These are phyloP conservation scores for Phytophthora multivora DNA, from an alignment of 352 stramenopile genomes.

Conservation along the genomic window DNA sequence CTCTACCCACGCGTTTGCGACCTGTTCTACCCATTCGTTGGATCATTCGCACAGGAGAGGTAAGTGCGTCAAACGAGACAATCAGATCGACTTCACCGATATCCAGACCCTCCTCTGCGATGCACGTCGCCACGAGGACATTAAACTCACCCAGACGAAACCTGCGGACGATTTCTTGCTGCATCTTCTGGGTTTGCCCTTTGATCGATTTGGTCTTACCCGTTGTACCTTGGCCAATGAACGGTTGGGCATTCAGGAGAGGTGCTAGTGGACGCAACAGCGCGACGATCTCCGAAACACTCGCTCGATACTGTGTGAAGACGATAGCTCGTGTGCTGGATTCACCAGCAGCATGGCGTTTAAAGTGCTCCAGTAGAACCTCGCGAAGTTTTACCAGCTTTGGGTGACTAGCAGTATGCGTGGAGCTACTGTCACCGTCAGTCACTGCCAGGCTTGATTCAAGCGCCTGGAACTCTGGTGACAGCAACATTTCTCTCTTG, in stretches of 20 bases:
- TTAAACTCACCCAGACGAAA: slow-evolving; percentile 91
- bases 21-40: slow-evolving; percentile 97
- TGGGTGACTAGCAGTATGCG: slow-evolving; percentile 55
- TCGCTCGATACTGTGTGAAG: slow-evolving; percentile 97
- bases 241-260: slow-evolving; percentile 90
- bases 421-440: slow-evolving; percentile 6
- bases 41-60: slow-evolving; percentile 95
- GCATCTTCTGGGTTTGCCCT: slow-evolving; percentile 94
- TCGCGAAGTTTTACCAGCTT: slow-evolving; percentile 93
- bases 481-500: slow-evolving; percentile 81
- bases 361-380: slow-evolving; percentile 88
- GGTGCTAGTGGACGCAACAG: slow-evolving; percentile 68
- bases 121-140: slow-evolving; percentile 94
- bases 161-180: slow-evolving; percentile 94
- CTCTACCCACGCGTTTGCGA: slow-evolving; percentile 92
- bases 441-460: slow-evolving; percentile 47
- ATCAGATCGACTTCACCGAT: slow-evolving; percentile 96
- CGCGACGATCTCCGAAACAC: slow-evolving; percentile 93
- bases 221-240: slow-evolving; percentile 93
- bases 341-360: slow-evolving; percentile 59
- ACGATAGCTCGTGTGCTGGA: slow-evolving; percentile 96
- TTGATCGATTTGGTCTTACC: slow-evolving; percentile 85
- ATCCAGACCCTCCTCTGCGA: slow-evolving; percentile 96
- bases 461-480: slow-evolving; percentile 70
- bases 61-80: slow-evolving; percentile 93